Evolutionary conservation across 176 grass and related monocot genomes (phyloP), one percentile per base, ranked within the genome.

Genomic region (Carex littledalei): DNA sequence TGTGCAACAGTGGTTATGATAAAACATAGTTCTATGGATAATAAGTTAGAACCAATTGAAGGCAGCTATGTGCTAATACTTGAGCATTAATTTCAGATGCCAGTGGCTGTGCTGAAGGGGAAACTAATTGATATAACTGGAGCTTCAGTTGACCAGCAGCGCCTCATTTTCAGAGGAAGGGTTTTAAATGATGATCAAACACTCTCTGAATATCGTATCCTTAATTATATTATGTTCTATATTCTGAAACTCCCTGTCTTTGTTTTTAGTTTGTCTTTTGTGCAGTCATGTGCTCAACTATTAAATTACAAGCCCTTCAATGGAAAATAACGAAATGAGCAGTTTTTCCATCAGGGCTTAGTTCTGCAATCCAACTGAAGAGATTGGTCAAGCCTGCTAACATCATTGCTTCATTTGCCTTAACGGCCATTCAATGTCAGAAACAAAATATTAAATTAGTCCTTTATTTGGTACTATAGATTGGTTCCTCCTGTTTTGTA

Each of bases 201-300:
- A 41, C 84, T 98, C 53, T 95, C 93, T 9, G 95, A 95, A 81
- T 98, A 95, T n/a, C 87, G 95, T 98, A 98, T 93, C 92, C 95
- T 88, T 91, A 65, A 82, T 49, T 47, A 21, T 26, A 65, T 81
- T 81, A 20, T 16, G 3, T 63, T 81, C 8, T 29, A 57, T 63
- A 13, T 58, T 61, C 26, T 81, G 43, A 83, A 65, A 67, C 6
- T 53, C 72, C 18, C 32, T 45, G 45, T 47, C 43, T 24, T 76
- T 14, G 12, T 7, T 76, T 29, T 76, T 54, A 50, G 71, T 67
- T 83, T 68, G 60, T 69, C 49, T 49, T 83, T 18, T 69, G 18
- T 35, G 53, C 12, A 4, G 6, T 63, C 32, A 21, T 63, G 34
- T 20, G 31, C 12, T 57, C 9, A 58, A 76, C 20, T 53, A 53